A percentile compares a stretch with the other conserved stretches of the same genome.
Conservation (phyloP, 1,139 yeast genomes). For the Protomyces macrosporus region DNA sequence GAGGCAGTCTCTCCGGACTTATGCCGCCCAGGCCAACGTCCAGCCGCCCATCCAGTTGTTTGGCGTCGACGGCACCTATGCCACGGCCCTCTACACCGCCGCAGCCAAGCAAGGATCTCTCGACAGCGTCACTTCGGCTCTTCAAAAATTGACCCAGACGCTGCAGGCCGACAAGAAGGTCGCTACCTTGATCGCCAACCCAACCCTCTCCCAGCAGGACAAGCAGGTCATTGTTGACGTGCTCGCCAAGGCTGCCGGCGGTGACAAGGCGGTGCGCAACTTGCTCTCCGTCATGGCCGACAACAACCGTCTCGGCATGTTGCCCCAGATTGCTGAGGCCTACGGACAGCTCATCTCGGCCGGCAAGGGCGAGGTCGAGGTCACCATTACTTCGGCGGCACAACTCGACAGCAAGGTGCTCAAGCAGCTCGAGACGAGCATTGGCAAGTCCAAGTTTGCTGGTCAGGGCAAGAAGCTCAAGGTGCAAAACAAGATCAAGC, state of each 20-base stretch:
- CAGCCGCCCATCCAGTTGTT: conserved; percentile 84
- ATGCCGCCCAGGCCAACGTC: conserved; percentile 24
- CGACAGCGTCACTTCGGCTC: conserved; percentile 64
- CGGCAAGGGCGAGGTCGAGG: conserved; percentile 85
- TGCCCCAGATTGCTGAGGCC: conserved; percentile 62
- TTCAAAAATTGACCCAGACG: conserved; percentile 54
- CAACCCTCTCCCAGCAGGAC: conserved; percentile 72
- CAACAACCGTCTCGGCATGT: conserved; percentile 82
- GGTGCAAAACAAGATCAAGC: conserved; percentile 74
- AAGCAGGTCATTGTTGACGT: conserved; percentile 66
- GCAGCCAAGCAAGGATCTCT: conserved; percentile 77
- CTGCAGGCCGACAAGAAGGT: conserved; percentile 62
- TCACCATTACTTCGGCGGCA: conserved; percentile 82
- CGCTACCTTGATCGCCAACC: conserved; percentile 62
- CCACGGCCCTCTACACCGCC: conserved; percentile 83
- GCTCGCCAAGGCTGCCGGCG: conserved; percentile 47
- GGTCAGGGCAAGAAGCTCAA: conserved; percentile 82
- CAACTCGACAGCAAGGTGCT: conserved; percentile 78
- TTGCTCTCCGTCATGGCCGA: conserved; percentile 82
- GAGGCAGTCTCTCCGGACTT: conserved; percentile 6
- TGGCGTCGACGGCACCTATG: conserved; percentile 82
- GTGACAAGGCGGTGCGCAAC: conserved; percentile 72
- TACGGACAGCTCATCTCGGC: conserved; percentile 80
- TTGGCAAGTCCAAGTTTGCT: conserved; percentile 71
- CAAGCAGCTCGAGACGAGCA: conserved; percentile 72